Evolutionary conservation across 148 eudicot genomes (phyloP), one percentile per base, ranked within the genome.

Genomic region (Polygonum maritimum): DNA sequence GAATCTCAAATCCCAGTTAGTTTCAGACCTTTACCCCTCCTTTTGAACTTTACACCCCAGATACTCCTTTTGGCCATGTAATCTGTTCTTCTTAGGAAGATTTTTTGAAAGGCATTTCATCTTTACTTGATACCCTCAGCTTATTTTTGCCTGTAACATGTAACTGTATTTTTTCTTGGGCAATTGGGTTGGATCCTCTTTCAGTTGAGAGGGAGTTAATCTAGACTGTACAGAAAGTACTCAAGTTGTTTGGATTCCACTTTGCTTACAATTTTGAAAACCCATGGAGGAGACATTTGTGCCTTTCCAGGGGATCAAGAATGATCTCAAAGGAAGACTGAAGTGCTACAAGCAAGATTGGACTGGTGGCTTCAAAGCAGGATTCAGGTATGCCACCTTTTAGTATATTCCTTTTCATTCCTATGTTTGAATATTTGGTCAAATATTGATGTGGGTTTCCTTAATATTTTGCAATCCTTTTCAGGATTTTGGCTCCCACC

Each of bases 401-500:
- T 22, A n/a, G 57, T 15, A n/a, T 79, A 22, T 79, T 35, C 2
- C 69, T 39, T 65, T 54, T 52, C 33, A 31, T 71, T 40, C 49
- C 33, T 49, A n/a, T 18, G 1, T 40, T 40, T 71, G 49, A 15
- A 18, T 71, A 40, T 49, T 39, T 75, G 48, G 45, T 36, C 39
- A 33, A 33, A 75, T 55, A 36, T 33, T 13, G 13, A 36, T 48
- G 36, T 16, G 9, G 72, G n/a, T 54, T 21, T 54, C 39, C 75
- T 78, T 2, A 67, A 48, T 19, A 11, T 14, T 40, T 79, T 71
- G 19, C 14, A 47, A 18, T 79, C 16, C 69, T 48, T 73, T 73
- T 39, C 88, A 93, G 98, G 88, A 93, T 93, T 74, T 81, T 90
- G 85, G 93, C 98, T 78, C 98, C 96, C 44, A 91, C 98, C 48